These are phyloP conservation scores for Leccinum griseonigrum DNA, from an alignment of 1,284 basidiomycete species.

Conservation along the genomic window DNA sequence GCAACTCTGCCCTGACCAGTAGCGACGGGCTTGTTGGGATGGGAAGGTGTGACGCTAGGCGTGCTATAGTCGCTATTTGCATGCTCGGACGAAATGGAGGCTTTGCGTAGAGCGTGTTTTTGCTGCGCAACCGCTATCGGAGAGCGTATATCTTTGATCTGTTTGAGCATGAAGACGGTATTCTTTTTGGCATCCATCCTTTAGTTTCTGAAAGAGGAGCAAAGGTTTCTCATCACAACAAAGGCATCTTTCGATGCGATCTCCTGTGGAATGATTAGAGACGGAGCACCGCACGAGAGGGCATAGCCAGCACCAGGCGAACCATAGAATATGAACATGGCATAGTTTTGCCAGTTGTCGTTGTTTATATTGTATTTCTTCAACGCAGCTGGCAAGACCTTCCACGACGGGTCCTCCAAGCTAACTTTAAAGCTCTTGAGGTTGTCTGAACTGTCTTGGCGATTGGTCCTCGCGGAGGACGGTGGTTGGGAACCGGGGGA, in stretches of 20 bases:
- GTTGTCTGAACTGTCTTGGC: conserved; percentile 72
- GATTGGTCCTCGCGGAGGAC: conserved; percentile 39
- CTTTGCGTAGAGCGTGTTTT: conserved; percentile 85
- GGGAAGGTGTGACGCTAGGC: conserved; percentile 19
- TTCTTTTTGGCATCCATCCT: conserved; percentile 89
- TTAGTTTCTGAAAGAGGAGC: conserved; percentile 94
- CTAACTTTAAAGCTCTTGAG: conserved; percentile 88
- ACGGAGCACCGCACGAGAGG: neutral
- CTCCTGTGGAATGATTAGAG: conserved; percentile 42
- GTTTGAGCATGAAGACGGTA: conserved; percentile 98
- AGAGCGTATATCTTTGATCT: conserved; percentile 97
- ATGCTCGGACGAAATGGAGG: conserved; percentile 40
- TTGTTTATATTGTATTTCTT: conserved; percentile 99
- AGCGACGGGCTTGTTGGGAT: conserved; percentile 24
- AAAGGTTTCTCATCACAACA: conserved; percentile 98
- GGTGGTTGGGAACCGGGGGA: conserved; percentile 34
- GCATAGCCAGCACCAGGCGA: conserved; percentile 61
- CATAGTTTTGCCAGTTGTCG: conserved; percentile 98
- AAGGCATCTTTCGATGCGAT: conserved; percentile 88
- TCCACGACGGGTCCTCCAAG: conserved; percentile 97
- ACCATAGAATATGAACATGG: conserved; percentile 98
- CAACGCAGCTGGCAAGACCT: conserved; percentile 94
- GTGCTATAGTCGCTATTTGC: conserved; percentile 17
- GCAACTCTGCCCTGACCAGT: conserved; percentile 33
- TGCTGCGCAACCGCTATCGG: conserved; percentile 94